These are phyloP conservation scores for Backusella liffmaniae DNA, from an alignment of 192 early-diverging fungal genomes.

Conservation along the genomic window DNA sequence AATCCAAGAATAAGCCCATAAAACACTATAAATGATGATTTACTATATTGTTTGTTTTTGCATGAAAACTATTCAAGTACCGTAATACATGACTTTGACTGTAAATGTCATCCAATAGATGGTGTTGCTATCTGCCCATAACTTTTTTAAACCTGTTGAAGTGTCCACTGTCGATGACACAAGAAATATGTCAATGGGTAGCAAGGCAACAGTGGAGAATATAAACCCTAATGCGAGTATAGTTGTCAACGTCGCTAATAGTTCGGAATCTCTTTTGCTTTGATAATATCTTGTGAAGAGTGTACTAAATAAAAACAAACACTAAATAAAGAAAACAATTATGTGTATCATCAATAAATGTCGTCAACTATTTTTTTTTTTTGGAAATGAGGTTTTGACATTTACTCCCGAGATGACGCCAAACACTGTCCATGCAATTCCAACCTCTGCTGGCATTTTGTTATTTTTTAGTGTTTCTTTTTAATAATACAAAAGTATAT, in stretches of 20 bases:
- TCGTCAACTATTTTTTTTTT: not conserved
- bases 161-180: constrained; percentile 52
- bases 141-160: constrained; percentile 50
- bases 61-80: constrained; percentile 17
- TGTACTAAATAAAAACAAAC: constrained; percentile 38
- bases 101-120: constrained; percentile 40
- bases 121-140: constrained; percentile 52
- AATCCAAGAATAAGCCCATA: constrained; percentile 45
- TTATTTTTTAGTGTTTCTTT: not conserved
- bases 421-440: constrained; percentile 47
- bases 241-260: constrained; percentile 41
- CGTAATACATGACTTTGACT: constrained; percentile 45
- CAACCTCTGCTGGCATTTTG: constrained; percentile 33
- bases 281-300: constrained; percentile 48
- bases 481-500: not conserved
- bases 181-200: constrained; percentile 56
- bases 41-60: not conserved
- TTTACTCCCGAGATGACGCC: constrained; percentile 29
- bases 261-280: constrained; percentile 40
- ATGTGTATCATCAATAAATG: not conserved
- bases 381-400: not conserved
- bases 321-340: constrained; percentile 21
- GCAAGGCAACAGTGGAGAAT: constrained; percentile 44
- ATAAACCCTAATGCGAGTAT: constrained; percentile 39
- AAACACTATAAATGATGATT: constrained; percentile 26